These are phyloP conservation scores for Cornus florida DNA, from an alignment of 148 eudicot species.

Conservation along the genomic window DNA sequence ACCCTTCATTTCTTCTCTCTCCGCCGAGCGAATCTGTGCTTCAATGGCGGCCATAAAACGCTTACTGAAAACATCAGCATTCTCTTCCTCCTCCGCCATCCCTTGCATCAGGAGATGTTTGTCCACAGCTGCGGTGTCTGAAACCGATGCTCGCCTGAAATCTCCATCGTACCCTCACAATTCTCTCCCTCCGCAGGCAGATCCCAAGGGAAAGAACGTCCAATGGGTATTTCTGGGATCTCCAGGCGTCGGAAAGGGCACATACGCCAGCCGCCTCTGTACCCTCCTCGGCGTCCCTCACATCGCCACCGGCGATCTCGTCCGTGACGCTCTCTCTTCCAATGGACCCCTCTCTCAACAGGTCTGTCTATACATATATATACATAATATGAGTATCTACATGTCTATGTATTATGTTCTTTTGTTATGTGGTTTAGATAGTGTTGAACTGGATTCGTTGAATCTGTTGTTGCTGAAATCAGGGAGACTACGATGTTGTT, in stretches of 20 bases:
- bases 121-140: constrained; percentile 38
- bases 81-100: constrained; percentile 24
- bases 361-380: constrained; percentile 24
- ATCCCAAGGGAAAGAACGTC: constrained; percentile 45
- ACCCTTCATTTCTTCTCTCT: not conserved
- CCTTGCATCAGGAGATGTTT: constrained; percentile 36
- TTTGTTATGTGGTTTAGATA: not conserved
- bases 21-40: not conserved
- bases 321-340: constrained; percentile 77
- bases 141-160: constrained; percentile 1
- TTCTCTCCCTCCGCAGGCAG: constrained; percentile 17
- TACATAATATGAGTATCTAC: not conserved
- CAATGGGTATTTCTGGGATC: constrained; percentile 96
- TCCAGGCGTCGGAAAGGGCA: constrained; percentile 97
- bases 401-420: not conserved
- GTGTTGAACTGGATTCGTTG: not conserved
- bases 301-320: constrained; percentile 97
- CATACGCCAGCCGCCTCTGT: constrained; percentile 83
- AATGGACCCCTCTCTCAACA: constrained; percentile 62
- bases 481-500: no score
- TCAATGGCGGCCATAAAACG: constrained; percentile 60
- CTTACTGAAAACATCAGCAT: constrained; percentile 34
- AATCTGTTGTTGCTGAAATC: no score
- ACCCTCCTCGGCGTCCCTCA: constrained; percentile 84
- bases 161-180: constrained; percentile 25